A percentile compares a stretch with the other conserved stretches of the same genome.
phyloP scores from a whole-genome alignment of 2,329 filamentous ascomycete species.

The Talaromyces pinophilus region DNA sequence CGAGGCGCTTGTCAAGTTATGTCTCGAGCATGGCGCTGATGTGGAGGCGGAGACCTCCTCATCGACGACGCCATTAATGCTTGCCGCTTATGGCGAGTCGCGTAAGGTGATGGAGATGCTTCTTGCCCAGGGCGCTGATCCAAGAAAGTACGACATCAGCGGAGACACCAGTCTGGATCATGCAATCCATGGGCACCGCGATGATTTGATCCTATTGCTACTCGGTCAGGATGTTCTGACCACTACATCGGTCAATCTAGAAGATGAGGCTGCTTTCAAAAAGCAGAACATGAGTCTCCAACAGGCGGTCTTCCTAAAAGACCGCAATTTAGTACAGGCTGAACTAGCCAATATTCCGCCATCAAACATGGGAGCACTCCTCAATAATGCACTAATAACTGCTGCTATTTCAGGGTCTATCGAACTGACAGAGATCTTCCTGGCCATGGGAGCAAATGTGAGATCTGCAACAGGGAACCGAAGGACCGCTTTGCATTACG shows the following conservation, averaged over 20 bases:
- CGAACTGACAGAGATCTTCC: background rate
- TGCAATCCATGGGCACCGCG: background rate
- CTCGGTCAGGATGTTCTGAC: background rate
- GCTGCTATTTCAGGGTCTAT: background rate
- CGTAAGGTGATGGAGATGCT: background rate
- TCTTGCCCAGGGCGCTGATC: background rate
- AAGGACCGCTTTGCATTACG: slow-evolving; percentile 6
- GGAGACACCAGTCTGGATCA: background rate
- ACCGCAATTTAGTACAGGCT: background rate
- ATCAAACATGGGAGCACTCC: background rate
- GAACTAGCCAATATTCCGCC: background rate
- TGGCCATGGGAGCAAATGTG: background rate
- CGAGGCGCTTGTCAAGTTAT: background rate
- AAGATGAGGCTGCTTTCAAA: background rate
- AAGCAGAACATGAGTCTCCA: background rate
- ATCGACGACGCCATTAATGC: background rate
- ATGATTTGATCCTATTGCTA: background rate
- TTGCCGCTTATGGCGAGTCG: background rate
- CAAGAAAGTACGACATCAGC: background rate
- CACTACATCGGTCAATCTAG: background rate
- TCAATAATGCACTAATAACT: background rate
- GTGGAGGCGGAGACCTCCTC: background rate
- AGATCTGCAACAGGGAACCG: background rate
- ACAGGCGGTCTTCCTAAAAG: background rate
- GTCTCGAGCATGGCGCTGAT: background rate